Conservation (phyloP, 208 protist genomes). For the Naegleria fowleri region DNA sequence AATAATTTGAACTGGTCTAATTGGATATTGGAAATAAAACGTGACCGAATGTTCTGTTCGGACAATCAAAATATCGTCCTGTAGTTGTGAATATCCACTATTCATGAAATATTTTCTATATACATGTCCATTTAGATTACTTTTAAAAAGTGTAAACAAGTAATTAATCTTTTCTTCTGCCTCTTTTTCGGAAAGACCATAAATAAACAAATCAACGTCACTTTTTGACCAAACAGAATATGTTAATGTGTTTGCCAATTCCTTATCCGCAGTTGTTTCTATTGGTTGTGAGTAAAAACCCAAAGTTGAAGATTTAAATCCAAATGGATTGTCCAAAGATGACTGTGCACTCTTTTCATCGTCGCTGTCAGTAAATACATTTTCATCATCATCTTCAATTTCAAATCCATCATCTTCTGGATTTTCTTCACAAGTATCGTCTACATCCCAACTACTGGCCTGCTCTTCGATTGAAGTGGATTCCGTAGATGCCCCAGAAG, state of each 20-base stretch:
- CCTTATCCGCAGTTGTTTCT: not conserved
- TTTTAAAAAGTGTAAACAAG: not conserved
- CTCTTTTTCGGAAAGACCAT: not conserved
- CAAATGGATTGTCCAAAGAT: no score
- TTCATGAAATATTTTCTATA: not conserved
- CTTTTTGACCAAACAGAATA: not conserved
- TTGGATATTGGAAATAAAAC: not conserved
- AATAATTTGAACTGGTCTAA: constrained; percentile 35
- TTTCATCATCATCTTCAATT: no score
- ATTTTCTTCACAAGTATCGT: not conserved
- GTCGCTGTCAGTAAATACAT: no score
- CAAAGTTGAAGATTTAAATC: no score
- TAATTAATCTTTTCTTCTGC: constrained; percentile 11
- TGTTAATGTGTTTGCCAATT: not conserved
- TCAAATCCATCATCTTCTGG: no score
- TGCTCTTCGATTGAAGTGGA: not conserved
- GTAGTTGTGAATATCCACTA: not conserved
- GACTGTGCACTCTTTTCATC: no score
- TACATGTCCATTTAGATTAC: not conserved
- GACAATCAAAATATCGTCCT: not conserved
- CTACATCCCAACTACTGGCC: not conserved
- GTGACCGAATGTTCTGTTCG: not conserved
- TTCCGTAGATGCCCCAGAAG: not conserved
- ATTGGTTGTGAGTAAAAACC: not conserved
- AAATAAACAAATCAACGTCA: constrained; percentile 2